phyloP scores from a whole-genome alignment of 2,329 filamentous ascomycete species.

The Colletotrichum truncatum region DNA sequence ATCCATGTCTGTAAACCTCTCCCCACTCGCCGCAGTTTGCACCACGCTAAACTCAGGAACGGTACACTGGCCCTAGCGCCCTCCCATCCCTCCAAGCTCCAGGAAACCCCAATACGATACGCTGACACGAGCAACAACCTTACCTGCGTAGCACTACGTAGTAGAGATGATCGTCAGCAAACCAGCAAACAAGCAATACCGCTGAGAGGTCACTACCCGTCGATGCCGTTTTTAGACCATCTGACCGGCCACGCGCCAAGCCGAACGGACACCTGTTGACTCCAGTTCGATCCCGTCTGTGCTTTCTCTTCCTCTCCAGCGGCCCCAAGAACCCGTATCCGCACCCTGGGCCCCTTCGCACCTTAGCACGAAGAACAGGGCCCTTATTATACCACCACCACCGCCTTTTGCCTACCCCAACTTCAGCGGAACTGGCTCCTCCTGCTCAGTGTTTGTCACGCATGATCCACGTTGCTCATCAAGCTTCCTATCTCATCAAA shows the following conservation, averaged over 20 bases:
- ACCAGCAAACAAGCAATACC: slow-evolving; percentile 2
- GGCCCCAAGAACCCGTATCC: neutral
- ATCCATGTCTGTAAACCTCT: too few species aligned
- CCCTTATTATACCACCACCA: neutral
- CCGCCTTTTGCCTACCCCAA: neutral
- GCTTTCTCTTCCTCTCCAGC: neutral
- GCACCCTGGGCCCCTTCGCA: neutral
- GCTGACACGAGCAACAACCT: neutral
- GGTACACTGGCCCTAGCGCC: neutral
- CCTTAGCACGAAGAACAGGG: neutral
- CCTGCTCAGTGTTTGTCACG: neutral
- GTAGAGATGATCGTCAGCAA: too few species aligned
- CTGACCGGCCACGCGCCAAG: slow-evolving; percentile 10
- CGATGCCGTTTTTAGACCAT: slow-evolving; percentile 1
- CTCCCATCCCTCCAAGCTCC: neutral
- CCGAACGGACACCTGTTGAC: neutral
- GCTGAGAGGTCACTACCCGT: slow-evolving; percentile 2
- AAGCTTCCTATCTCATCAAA: neutral
- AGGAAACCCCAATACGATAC: neutral
- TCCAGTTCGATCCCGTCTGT: neutral
- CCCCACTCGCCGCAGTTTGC: neutral
- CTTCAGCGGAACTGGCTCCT: neutral
- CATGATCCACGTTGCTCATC: slow-evolving; percentile 1
- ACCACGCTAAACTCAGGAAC: slow-evolving; percentile 6
- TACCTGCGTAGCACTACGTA: too few species aligned